These are phyloP conservation scores for Incumbomyces delicatus DNA, from an alignment of 2,329 filamentous ascomycete genomes.

Conservation along the genomic window DNA sequence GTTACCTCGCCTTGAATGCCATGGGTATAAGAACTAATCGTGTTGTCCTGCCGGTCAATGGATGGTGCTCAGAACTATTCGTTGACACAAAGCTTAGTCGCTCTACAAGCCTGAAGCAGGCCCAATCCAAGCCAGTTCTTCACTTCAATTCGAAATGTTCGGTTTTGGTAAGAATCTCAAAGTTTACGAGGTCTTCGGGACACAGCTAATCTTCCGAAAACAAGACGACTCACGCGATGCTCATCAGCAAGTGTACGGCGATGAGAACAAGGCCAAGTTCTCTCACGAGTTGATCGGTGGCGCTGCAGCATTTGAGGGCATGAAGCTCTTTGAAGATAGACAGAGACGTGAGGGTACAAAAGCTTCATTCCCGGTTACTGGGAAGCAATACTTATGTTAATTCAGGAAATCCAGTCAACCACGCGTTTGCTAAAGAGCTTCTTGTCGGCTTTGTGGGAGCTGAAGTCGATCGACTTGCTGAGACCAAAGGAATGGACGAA, in stretches of 20 bases:
- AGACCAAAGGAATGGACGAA: conserved; percentile 56
- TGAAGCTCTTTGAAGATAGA: conserved; percentile 69
- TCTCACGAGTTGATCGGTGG: conserved; percentile 67
- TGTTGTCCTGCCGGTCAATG: too few species aligned
- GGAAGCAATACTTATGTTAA: background rate
- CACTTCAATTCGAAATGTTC: background rate
- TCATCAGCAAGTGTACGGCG: conserved; percentile 46
- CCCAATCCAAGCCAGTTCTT: too few species aligned
- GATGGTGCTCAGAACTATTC: too few species aligned
- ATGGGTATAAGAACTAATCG: too few species aligned
- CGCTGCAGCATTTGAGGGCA: conserved; percentile 66
- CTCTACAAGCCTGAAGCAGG: too few species aligned
- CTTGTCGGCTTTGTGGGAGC: conserved; percentile 61
- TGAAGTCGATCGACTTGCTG: conserved; percentile 65
- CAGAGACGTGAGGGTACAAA: conserved; percentile 57
- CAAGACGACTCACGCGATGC: conserved; percentile 43
- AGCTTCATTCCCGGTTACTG: background rate
- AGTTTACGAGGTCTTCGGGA: too few species aligned
- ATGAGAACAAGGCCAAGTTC: conserved; percentile 51
- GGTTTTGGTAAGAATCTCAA: background rate
- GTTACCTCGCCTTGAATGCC: too few species aligned
- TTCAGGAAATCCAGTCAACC: conserved; percentile 57
- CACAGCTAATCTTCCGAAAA: too few species aligned
- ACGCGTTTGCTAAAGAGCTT: conserved; percentile 66
- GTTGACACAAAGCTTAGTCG: too few species aligned